phyloP scores from a whole-genome alignment of 192 early-diverging fungal species.

The Paraglomus occultum region DNA sequence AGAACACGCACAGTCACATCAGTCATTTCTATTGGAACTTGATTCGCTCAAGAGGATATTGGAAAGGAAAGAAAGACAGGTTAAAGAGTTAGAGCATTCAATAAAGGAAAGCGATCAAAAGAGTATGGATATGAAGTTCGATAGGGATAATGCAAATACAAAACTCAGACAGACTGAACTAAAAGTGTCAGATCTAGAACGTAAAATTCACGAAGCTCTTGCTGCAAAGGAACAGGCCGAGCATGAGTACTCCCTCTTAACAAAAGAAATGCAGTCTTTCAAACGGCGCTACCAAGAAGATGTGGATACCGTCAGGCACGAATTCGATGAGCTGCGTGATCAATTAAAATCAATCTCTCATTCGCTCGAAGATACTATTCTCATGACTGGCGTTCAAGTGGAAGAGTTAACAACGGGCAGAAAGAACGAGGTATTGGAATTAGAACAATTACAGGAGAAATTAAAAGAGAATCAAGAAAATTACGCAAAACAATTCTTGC shows the following conservation, averaged over 20 bases:
- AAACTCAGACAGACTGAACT: conserved; percentile 28
- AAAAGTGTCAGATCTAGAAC: conserved; percentile 23
- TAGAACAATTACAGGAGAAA: conserved; percentile 14
- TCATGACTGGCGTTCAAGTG: conserved; percentile 21
- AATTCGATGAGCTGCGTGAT: conserved; percentile 19
- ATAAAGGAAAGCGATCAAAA: conserved; percentile 20
- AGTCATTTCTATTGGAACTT: conserved; percentile 23
- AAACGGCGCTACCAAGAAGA: conserved; percentile 24
- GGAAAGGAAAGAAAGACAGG: conserved; percentile 28
- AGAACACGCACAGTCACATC: conserved; percentile 25
- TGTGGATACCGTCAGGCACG: conserved; percentile 24
- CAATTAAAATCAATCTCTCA: conserved; percentile 19
- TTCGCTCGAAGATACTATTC: conserved; percentile 25
- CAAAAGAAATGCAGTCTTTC: conserved; percentile 27
- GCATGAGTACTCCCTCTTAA: conserved; percentile 26
- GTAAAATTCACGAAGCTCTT: conserved; percentile 23
- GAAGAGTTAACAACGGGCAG: conserved; percentile 25
- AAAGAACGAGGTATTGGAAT: conserved; percentile 10
- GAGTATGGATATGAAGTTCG: conserved; percentile 28
- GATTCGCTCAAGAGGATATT: conserved; percentile 28
- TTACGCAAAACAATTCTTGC: conserved; percentile 21
- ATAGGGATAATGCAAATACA: conserved; percentile 27
- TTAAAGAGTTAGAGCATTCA: conserved; percentile 22
- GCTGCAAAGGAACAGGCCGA: conserved; percentile 27
- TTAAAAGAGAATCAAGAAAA: conserved; percentile 30